Evolutionary conservation across 2,329 filamentous ascomycete species (phyloP).

Genomic region (Colletotrichum salicis): DNA sequence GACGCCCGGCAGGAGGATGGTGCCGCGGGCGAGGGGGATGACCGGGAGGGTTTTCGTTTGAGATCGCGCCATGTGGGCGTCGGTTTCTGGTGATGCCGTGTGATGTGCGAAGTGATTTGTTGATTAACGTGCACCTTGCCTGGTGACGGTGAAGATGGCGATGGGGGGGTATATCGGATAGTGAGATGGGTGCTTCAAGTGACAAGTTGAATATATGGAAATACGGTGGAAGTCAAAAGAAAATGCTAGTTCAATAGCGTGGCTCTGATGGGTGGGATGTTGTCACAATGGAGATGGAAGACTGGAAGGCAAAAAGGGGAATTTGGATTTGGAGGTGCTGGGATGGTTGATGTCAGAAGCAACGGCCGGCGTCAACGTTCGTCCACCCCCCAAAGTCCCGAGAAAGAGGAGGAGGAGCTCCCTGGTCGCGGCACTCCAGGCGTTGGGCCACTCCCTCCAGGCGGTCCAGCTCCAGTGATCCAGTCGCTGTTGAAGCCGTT

Average conservation of each 20-base stretch:
- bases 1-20: constrained; percentile 86
- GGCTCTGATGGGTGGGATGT: not conserved
- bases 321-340: constrained; percentile 7
- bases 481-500: constrained; percentile 12
- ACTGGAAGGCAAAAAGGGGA: not conserved
- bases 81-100: not conserved
- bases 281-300: constrained; percentile 8
- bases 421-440: constrained; percentile 27
- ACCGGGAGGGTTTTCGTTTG: constrained; percentile 70
- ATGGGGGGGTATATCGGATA: not conserved
- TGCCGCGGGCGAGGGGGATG: constrained; percentile 82
- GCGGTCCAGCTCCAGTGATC: constrained; percentile 8
- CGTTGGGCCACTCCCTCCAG: not conserved
- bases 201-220: not conserved
- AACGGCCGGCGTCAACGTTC: constrained; percentile 4
- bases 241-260: not conserved
- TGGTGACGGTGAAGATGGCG: constrained; percentile 23
- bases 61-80: constrained; percentile 41
- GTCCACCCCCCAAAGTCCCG: not conserved
- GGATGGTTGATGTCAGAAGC: constrained; percentile 29
- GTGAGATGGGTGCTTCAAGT: not conserved
- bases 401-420: constrained; percentile 5
- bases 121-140: constrained; percentile 17
- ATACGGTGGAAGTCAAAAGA: constrained; percentile 3
- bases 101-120: not conserved